A percentile compares a stretch with the other conserved stretches of the same genome.
Evolutionary conservation across 2,329 filamentous ascomycete species (phyloP).

Genomic region (Xylariomycetidae sp.): DNA sequence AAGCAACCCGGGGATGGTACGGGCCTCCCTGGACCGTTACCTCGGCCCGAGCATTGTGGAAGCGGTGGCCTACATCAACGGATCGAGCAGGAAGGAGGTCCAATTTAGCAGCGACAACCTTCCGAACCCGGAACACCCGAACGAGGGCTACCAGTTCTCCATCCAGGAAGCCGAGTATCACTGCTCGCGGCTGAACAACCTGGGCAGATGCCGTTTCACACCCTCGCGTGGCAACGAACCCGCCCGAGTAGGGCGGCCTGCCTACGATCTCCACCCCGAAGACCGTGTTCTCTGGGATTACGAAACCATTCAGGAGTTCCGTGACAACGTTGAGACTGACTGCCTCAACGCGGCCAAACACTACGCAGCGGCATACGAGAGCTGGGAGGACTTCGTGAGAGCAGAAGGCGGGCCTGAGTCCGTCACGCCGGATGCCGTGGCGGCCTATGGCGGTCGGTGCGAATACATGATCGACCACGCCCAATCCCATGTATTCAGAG

Average conservation of each 20-base stretch:
- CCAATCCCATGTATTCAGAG: too few relatives aligned
- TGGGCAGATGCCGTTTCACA: constrained; percentile 19
- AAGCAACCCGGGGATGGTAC: constrained; percentile 1
- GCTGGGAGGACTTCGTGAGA: too few relatives aligned
- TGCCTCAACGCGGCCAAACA: too few relatives aligned
- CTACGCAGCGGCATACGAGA: too few relatives aligned
- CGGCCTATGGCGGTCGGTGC: too few relatives aligned
- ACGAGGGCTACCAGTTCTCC: constrained; percentile 24
- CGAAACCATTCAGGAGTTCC: too few relatives aligned
- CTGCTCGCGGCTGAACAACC: constrained; percentile 9
- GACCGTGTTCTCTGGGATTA: constrained; percentile 26
- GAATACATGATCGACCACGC: too few relatives aligned
- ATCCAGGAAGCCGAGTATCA: constrained; percentile 15
- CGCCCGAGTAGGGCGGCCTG: constrained; percentile 12
- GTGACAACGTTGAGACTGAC: too few relatives aligned
- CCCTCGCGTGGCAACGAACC: constrained; percentile 4
- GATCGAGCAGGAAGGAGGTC: constrained; percentile 11
- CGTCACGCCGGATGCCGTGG: too few relatives aligned
- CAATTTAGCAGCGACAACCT: constrained; percentile 1
- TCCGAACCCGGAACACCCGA: constrained; percentile 15
- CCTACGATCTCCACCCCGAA: constrained; percentile 22
- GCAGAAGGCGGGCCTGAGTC: too few relatives aligned
- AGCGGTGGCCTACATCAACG: constrained; percentile 22
- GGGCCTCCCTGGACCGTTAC: too few relatives aligned
- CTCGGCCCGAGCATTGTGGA: constrained; percentile 12